Conservation (phyloP, 371 early-diverging fungal species). For the Mortierella sp. region DNA sequence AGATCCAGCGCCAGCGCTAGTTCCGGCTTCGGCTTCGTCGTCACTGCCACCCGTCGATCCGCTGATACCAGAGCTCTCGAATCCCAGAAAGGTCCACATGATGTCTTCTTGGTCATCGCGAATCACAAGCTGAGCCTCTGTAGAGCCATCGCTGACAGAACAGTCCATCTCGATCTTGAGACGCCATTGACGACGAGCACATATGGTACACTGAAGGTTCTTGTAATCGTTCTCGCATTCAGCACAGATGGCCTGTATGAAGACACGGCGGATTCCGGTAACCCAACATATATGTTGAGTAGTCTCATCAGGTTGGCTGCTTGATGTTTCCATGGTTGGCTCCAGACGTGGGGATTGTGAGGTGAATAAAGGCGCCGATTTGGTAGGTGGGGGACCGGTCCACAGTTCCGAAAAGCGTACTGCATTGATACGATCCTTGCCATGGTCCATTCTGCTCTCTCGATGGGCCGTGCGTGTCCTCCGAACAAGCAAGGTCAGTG, state of each 20-base stretch:
- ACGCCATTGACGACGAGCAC: constrained; percentile 32
- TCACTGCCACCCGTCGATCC: neutral
- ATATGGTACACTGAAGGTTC: constrained; percentile 15
- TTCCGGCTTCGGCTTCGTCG: neutral
- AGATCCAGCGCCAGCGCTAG: too few relatives aligned
- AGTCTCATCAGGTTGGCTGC: neutral
- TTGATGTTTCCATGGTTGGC: neutral
- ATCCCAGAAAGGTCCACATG: constrained; percentile 37
- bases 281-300: constrained; percentile 29
- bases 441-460: too few relatives aligned
- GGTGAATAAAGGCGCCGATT: too few relatives aligned
- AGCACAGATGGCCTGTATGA: constrained; percentile 25
- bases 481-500: too few relatives aligned
- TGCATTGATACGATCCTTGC: too few relatives aligned
- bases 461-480: too few relatives aligned
- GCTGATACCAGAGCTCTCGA: neutral
- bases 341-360: too few relatives aligned
- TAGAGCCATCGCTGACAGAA: constrained; percentile 25
- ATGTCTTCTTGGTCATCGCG: constrained; percentile 18
- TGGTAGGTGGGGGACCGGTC: too few relatives aligned
- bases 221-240: constrained; percentile 38
- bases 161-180: constrained; percentile 27
- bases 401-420: too few relatives aligned
- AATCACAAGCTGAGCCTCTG: constrained; percentile 9
- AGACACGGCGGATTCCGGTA: constrained; percentile 3